Evolutionary conservation across 78 protist species (phyloP), one percentile per base, ranked within the genome.

Genomic region (Guillardia theta): DNA sequence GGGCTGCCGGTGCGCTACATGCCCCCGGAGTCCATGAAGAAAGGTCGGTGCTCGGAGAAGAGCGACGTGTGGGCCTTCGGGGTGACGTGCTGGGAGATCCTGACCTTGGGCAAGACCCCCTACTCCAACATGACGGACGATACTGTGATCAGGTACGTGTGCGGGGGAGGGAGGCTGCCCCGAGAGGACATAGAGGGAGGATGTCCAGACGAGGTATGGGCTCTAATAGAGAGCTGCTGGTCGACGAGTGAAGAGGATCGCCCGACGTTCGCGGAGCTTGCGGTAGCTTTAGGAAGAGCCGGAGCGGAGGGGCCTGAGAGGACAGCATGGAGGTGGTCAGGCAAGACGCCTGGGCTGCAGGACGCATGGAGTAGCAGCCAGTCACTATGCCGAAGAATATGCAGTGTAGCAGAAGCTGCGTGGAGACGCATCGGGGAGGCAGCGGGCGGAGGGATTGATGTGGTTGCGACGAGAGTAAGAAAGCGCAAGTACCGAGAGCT

Each of bases 31-130:
- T 37, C 90, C 43, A 46, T 78, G 53, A 18, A 78, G 48, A 37
- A n/a, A 50, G 90, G 33, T 48, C 10, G 90, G 53, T 78, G 39
- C 90, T 78, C 90, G 10, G 90, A 78, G 90, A 78, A 78, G 90
- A 78, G 90, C 90, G 90, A 78, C 90, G 90, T 78, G 18, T 78
- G 90, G 90, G 90, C 90, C 10, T 78, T 78, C 24, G 90, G 53
- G 53, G 90, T 78, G 41, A 43, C 48, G 41, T 78, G 90, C 90
- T 78, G 90, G 90, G 90, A 78, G 50, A 78, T 78, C 24, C 39
- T 78, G 53, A 43, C 90, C 90, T 37, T 43, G 18, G 90, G 90
- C 33, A 43, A 18, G 43, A 78, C 44, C 24, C 90, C 90, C 45
- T 78, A 78, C 48, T 78, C 44, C 33, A 50, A 78, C 1, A 10